These are phyloP conservation scores for Exophiala alcalophila DNA, from an alignment of 2,329 filamentous ascomycete species.

Conservation along the genomic window DNA sequence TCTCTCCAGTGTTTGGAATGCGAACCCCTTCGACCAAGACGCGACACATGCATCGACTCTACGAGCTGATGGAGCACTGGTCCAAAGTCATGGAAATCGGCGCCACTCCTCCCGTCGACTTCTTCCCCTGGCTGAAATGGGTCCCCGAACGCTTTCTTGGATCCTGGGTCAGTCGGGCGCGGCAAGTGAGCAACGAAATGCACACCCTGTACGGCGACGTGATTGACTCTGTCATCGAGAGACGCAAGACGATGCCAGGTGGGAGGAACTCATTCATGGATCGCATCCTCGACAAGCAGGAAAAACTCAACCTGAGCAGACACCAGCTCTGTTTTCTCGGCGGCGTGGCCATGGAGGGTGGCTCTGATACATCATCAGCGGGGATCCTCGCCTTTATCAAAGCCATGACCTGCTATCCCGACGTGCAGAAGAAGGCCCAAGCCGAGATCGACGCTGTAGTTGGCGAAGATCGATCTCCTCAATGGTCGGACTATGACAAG, in stretches of 20 bases:
- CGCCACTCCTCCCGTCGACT: conserved; percentile 49
- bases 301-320: conserved; percentile 34
- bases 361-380: conserved; percentile 41
- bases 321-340: conserved; percentile 42
- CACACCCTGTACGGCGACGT: conserved; percentile 42
- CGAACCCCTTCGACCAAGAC: conserved; percentile 35
- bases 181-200: conserved; percentile 42
- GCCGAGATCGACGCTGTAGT: conserved; percentile 42
- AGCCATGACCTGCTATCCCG: conserved; percentile 48
- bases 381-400: conserved; percentile 47
- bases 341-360: conserved; percentile 35
- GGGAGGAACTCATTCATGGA: conserved; percentile 40
- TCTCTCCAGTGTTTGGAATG: conserved; percentile 38
- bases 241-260: conserved; percentile 32
- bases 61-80: conserved; percentile 45
- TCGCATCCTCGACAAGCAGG: conserved; percentile 38
- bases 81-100: conserved; percentile 47
- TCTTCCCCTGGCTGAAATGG: conserved; percentile 45
- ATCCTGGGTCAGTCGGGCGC: conserved; percentile 40
- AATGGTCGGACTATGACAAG: conserved; percentile 32
- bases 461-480: conserved; percentile 34
- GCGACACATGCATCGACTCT: conserved; percentile 40
- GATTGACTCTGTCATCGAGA: conserved; percentile 34
- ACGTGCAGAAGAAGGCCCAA: conserved; percentile 45
- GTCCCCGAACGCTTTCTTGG: conserved; percentile 43